Percentiles rank a stretch among this genome's conserved stretches.
phyloP scores from a whole-genome alignment of 495 filamentous ascomycete genomes.

The Hypomontagnella submonticulosa region DNA sequence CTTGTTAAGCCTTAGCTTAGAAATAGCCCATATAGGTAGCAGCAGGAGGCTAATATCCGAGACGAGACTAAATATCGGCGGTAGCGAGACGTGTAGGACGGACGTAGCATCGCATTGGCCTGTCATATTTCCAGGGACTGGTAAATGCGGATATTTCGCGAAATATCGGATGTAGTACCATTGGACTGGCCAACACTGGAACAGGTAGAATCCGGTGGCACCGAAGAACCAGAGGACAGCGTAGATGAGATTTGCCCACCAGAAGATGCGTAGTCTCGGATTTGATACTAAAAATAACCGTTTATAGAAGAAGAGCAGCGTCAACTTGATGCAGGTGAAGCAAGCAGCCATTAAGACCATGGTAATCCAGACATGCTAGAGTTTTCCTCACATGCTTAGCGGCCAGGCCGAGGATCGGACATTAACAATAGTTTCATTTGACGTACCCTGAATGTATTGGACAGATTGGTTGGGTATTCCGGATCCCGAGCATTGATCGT shows the following conservation, averaged over 20 bases:
- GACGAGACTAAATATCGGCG: constrained; percentile 36
- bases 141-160: constrained; percentile 20
- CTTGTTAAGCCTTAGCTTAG: constrained; percentile 39
- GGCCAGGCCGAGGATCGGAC: neutral
- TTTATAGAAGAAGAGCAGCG: constrained; percentile 49
- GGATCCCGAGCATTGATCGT: constrained; percentile 40
- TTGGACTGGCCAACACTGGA: constrained; percentile 47
- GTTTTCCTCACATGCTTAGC: constrained; percentile 18
- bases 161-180: constrained; percentile 49
- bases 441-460: constrained; percentile 42
- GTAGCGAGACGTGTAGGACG: constrained; percentile 42
- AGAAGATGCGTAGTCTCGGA: constrained; percentile 44
- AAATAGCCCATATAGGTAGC: constrained; percentile 48
- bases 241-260: constrained; percentile 50
- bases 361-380: constrained; percentile 48
- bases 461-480: constrained; percentile 41
- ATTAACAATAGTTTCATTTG: neutral
- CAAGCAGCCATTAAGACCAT: constrained; percentile 43
- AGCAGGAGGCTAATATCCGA: constrained; percentile 38
- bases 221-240: constrained; percentile 48
- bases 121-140: constrained; percentile 25
- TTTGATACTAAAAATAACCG: constrained; percentile 46
- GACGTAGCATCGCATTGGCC: constrained; percentile 48
- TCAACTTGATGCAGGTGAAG: constrained; percentile 47
- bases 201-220: constrained; percentile 46